These are phyloP conservation scores for Protomyces lactucae-debilis DNA, from an alignment of 1,139 yeast species.

Conservation along the genomic window DNA sequence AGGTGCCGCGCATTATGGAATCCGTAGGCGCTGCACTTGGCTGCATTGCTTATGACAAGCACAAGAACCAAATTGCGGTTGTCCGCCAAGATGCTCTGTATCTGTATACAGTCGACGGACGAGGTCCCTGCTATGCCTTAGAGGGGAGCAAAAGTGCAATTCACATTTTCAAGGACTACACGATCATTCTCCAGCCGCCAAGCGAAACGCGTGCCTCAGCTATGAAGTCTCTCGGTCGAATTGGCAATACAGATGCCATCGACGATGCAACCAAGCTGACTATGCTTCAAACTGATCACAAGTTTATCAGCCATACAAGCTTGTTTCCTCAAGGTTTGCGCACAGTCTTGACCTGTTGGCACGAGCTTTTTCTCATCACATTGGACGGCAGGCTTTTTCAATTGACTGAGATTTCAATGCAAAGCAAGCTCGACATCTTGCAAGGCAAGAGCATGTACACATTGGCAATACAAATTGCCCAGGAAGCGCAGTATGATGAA, in stretches of 20 bases:
- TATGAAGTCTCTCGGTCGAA: constrained; percentile 3
- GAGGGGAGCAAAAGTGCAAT: constrained; percentile 57
- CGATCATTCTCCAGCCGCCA: constrained; percentile 52
- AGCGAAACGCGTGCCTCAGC: constrained; percentile 24
- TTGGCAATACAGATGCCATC: constrained; percentile 28
- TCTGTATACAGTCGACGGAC: constrained; percentile 53
- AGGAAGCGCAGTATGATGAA: constrained; percentile 43
- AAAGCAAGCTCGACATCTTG: constrained; percentile 65
- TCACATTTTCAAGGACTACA: constrained; percentile 48
- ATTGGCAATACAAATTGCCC: constrained; percentile 68
- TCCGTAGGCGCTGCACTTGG: constrained; percentile 66
- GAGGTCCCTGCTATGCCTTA: constrained; percentile 55
- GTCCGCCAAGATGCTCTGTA: constrained; percentile 52
- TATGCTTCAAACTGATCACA: constrained; percentile 63
- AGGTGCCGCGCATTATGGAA: constrained; percentile 60
- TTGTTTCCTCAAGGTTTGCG: constrained; percentile 61
- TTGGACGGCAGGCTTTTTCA: constrained; percentile 71
- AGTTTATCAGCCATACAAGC: constrained; percentile 64
- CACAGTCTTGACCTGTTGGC: constrained; percentile 54
- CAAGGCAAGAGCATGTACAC: constrained; percentile 66
- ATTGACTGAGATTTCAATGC: constrained; percentile 60
- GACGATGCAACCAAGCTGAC: constrained; percentile 48
- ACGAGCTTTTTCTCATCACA: constrained; percentile 56
- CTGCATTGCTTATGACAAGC: constrained; percentile 51
- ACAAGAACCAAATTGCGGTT: constrained; percentile 48